Evolutionary conservation across 805 yeast species (phyloP).

Genomic region (Lipomyces yamadae): DNA sequence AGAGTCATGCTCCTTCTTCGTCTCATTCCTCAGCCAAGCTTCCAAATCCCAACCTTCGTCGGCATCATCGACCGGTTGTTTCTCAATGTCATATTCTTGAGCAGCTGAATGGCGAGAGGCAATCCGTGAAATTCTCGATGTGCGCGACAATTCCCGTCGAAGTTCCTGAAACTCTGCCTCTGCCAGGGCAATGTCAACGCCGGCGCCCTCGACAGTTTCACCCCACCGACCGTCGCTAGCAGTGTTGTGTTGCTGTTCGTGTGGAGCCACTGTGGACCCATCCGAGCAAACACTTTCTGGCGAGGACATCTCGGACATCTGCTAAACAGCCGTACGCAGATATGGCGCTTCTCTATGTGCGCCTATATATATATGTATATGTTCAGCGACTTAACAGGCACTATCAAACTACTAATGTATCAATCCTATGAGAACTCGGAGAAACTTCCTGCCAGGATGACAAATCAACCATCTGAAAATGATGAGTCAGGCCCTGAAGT

Average conservation of each 20-base stretch:
- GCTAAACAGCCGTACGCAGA: neutral
- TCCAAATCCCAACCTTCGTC: constrained; percentile 14
- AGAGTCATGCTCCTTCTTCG: constrained; percentile 6
- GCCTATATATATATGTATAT: neutral
- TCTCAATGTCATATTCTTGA: constrained; percentile 5
- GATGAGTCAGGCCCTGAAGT: too few relatives aligned
- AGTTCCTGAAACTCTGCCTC: constrained; percentile 17
- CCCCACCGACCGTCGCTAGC: constrained; percentile 18
- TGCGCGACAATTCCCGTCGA: constrained; percentile 14
- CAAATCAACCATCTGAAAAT: too few relatives aligned
- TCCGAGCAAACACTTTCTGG: neutral
- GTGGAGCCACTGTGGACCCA: neutral
- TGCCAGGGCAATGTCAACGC: constrained; percentile 15
- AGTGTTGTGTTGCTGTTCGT: neutral
- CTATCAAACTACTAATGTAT: too few relatives aligned
- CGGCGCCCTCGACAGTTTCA: constrained; percentile 11
- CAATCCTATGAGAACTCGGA: too few relatives aligned
- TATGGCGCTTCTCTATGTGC: neutral
- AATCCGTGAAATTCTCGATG: neutral
- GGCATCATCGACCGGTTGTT: constrained; percentile 4
- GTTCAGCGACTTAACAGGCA: too few relatives aligned
- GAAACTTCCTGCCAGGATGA: too few relatives aligned
- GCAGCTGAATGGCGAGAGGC: neutral
- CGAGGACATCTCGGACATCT: neutral
- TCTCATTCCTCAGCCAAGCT: constrained; percentile 16